phyloP scores from a whole-genome alignment of 306 rosid genomes.

The Parietaria judaica region DNA sequence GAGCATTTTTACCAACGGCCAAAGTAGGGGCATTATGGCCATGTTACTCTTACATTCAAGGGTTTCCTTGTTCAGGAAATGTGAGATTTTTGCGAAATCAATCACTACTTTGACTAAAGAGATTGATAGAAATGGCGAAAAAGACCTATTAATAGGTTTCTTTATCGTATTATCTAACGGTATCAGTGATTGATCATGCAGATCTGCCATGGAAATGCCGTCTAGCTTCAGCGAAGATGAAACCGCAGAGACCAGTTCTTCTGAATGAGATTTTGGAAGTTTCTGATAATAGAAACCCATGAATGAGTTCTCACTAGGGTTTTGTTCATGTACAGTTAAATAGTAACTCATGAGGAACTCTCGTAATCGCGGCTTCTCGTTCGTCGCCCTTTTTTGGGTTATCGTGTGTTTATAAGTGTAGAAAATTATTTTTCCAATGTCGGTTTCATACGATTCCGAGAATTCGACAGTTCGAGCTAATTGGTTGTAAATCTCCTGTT shows the following conservation, averaged over 20 bases:
- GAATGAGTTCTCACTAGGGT: conserved; percentile 19
- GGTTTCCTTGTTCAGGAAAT: no score
- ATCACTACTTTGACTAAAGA: no score
- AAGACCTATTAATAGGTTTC: no score
- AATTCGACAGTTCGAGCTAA: conserved; percentile 2
- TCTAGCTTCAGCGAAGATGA: conserved; percentile 86
- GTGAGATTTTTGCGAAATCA: no score
- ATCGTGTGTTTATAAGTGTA: conserved; percentile 40
- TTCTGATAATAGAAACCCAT: conserved; percentile 4
- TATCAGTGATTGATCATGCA: conserved; percentile 21
- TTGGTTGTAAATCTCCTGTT: conserved; percentile 28
- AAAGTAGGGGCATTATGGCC: no score
- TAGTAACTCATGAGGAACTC: conserved; percentile 6
- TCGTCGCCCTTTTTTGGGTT: conserved; percentile 23
- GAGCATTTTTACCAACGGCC: no score
- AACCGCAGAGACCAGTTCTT: conserved; percentile 76
- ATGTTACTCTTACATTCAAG: no score
- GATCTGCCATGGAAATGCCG: conserved; percentile 57
- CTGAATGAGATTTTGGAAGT: conserved; percentile 38
- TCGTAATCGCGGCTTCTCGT: conserved; percentile 16
- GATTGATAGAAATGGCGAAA: no score
- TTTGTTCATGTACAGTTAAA: conserved; percentile 42
- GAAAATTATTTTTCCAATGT: conserved; percentile 7
- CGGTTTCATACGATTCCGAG: background rate
- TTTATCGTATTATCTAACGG: no score